A percentile compares a stretch with the other conserved stretches of the same genome.
phyloP scores from a whole-genome alignment of 2,329 filamentous ascomycete genomes.

The Exophiala oligosperma region DNA sequence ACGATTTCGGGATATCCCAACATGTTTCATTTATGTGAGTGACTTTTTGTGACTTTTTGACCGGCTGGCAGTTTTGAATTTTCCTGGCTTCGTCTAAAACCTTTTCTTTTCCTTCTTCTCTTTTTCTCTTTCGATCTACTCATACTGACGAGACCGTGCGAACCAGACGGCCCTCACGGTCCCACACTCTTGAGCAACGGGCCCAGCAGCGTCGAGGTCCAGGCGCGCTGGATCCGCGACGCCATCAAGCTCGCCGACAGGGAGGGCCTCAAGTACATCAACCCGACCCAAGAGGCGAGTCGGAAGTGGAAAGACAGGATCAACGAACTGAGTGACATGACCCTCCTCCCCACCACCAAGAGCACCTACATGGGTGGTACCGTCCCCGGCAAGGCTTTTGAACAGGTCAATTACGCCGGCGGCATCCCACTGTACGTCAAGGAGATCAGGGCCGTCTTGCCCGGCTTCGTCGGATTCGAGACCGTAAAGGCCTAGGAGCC shows the following conservation, averaged over 20 bases:
- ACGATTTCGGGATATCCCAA: conserved; percentile 48
- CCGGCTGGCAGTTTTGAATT: too few relatives aligned
- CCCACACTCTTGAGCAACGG: conserved; percentile 60
- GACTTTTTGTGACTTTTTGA: conserved; percentile 28
- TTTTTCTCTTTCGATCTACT: too few relatives aligned
- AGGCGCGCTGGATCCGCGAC: conserved; percentile 56
- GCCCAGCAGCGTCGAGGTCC: conserved; percentile 55
- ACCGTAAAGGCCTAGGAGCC: conserved; percentile 18
- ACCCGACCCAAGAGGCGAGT: conserved; percentile 49
- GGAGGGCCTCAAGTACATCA: conserved; percentile 52
- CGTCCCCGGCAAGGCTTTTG: conserved; percentile 56
- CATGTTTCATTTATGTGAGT: conserved; percentile 45
- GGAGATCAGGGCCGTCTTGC: conserved; percentile 9
- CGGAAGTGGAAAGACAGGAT: conserved; percentile 53
- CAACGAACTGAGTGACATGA: conserved; percentile 45
- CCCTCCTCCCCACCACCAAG: conserved; percentile 45
- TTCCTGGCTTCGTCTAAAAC: too few relatives aligned
- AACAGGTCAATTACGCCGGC: conserved; percentile 50
- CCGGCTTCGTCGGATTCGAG: conserved; percentile 25
- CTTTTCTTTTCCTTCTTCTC: too few relatives aligned
- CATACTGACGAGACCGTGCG: too few relatives aligned
- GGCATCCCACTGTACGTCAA: conserved; percentile 22
- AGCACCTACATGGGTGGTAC: conserved; percentile 54
- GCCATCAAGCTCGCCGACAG: conserved; percentile 53
- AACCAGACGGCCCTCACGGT: conserved; percentile 51